phyloP scores from a whole-genome alignment of 2,329 filamentous ascomycete genomes.

The Talaromyces islandicus region DNA sequence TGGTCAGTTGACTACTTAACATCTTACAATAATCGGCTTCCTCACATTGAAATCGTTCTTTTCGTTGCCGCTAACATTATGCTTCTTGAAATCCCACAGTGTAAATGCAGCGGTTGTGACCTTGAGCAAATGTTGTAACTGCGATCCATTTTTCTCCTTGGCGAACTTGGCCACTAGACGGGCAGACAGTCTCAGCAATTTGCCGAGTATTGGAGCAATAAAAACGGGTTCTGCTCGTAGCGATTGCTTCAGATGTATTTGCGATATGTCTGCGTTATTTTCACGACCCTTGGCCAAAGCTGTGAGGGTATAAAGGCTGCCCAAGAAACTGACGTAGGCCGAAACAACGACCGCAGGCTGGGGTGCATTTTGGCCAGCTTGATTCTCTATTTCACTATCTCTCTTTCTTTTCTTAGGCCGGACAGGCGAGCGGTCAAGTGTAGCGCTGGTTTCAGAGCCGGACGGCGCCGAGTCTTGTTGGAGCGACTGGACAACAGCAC shows the following conservation, averaged over 20 bases:
- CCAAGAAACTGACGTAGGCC: conserved; percentile 27
- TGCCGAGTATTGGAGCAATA: conserved; percentile 30
- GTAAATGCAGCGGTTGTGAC: conserved; percentile 28
- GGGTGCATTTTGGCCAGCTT: background rate
- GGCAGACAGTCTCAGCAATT: conserved; percentile 27
- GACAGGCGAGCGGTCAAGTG: conserved; percentile 23
- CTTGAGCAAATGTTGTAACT: conserved; percentile 29
- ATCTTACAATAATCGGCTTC: background rate
- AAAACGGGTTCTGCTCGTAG: conserved; percentile 30
- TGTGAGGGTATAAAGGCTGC: conserved; percentile 29
- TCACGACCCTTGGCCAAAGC: conserved; percentile 20
- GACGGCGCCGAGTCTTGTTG: conserved; percentile 20
- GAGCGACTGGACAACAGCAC: conserved; percentile 22
- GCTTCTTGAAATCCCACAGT: conserved; percentile 33
- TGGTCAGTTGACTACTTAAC: conserved; percentile 8
- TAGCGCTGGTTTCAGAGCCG: conserved; percentile 30
- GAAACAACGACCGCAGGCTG: conserved; percentile 17
- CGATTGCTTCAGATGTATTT: conserved; percentile 35
- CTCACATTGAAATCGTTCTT: conserved; percentile 30
- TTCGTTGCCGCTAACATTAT: conserved; percentile 25
- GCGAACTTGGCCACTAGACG: conserved; percentile 24
- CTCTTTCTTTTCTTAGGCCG: conserved; percentile 35
- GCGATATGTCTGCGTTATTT: conserved; percentile 24
- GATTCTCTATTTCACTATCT: conserved; percentile 24
- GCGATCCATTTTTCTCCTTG: conserved; percentile 22